Evolutionary conservation across 2,329 filamentous ascomycete genomes (phyloP).

Genomic region (Fusarium graminum): DNA sequence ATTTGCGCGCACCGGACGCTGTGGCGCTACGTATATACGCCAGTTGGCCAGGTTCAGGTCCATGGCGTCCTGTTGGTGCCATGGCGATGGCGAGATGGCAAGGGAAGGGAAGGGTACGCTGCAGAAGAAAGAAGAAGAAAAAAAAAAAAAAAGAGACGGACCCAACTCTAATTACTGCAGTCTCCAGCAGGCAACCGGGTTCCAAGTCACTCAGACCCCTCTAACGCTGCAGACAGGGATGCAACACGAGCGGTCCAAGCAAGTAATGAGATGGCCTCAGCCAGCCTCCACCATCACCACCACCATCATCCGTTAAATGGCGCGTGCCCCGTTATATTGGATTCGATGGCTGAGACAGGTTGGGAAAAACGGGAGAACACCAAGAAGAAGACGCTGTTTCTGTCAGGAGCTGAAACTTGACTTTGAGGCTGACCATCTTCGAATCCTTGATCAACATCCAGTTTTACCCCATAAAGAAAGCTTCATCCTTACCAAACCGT

Average conservation of each 20-base stretch:
- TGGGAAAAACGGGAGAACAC: slow-evolving; percentile 1
- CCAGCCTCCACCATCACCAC: slow-evolving; percentile 26
- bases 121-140: neutral
- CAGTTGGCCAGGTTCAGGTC: slow-evolving; percentile 1
- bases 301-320: slow-evolving; percentile 35
- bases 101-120: neutral
- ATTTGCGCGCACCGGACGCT: neutral
- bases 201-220: slow-evolving; percentile 2
- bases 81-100: neutral
- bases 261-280: slow-evolving; percentile 15
- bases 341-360: slow-evolving; percentile 17
- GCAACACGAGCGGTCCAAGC: slow-evolving; percentile 23
- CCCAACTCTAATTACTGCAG: slow-evolving; percentile 43
- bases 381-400: slow-evolving; percentile 1
- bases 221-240: slow-evolving; percentile 27
- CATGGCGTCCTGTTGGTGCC: slow-evolving; percentile 15
- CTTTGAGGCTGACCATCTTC: slow-evolving; percentile 39
- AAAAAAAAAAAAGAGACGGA: slow-evolving; percentile 29
- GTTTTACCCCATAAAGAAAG: neutral
- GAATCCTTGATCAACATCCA: neutral
- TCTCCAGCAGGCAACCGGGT: slow-evolving; percentile 26
- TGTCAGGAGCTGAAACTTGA: slow-evolving; percentile 30
- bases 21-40: slow-evolving; percentile 19
- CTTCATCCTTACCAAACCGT: neutral
- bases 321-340: slow-evolving; percentile 46